These are phyloP conservation scores for Abrus precatorius DNA, from an alignment of 306 rosid genomes.

Conservation along the genomic window DNA sequence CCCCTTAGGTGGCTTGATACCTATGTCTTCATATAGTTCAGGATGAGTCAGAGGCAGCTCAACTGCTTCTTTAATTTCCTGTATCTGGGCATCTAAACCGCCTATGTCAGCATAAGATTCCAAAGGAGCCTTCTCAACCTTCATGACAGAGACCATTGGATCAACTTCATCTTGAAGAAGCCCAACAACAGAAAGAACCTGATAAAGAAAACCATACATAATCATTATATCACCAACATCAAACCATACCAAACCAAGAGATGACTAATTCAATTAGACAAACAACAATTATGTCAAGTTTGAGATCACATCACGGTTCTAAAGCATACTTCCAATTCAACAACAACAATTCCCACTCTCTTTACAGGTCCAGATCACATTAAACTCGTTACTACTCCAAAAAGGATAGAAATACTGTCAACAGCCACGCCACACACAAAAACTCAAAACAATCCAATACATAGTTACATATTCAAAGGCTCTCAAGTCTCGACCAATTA, in stretches of 20 bases:
- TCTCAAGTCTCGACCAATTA: not conserved
- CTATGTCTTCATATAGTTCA: conserved; percentile 95
- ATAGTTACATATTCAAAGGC: not conserved
- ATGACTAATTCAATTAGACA: not conserved
- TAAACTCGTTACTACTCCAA: not conserved
- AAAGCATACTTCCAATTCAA: conserved; percentile 12
- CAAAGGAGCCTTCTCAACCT: conserved; percentile 98
- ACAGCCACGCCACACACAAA: not conserved
- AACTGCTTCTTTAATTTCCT: conserved; percentile 98
- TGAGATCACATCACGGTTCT: not conserved
- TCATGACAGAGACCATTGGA: conserved; percentile 86
- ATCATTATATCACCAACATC: conserved; percentile 37
- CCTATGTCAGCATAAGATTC: conserved; percentile 99
- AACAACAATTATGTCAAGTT: conserved; percentile 1
- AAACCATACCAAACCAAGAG: conserved; percentile 5
- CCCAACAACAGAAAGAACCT: conserved; percentile 99
- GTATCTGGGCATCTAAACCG: conserved; percentile 96
- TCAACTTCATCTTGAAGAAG: conserved; percentile 99
- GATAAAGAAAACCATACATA: conserved; percentile 27
- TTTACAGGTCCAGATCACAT: not conserved
- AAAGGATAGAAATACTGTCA: not conserved
- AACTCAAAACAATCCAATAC: conserved; percentile 19
- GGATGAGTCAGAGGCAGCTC: conserved; percentile 98
- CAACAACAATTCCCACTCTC: not conserved
- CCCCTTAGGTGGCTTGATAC: conserved; percentile 98